Evolutionary conservation across 371 early-diverging fungal species (phyloP).

Genomic region (Mycotypha africana): DNA sequence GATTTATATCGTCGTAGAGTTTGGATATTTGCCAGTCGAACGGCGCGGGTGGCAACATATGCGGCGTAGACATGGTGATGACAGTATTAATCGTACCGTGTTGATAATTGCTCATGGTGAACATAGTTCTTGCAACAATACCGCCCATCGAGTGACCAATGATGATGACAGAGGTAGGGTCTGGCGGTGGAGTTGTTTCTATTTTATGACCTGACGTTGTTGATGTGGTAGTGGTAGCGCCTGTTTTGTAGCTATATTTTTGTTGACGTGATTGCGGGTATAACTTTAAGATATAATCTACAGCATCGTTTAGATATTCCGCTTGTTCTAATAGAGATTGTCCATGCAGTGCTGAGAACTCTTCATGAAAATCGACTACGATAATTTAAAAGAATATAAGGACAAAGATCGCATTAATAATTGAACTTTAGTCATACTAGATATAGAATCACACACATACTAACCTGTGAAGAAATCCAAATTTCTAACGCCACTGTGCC

Average conservation of each 20-base stretch:
- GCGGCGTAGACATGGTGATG: constrained; percentile 90
- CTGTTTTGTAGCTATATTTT: too few relatives aligned
- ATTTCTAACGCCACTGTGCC: constrained; percentile 34
- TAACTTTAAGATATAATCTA: constrained; percentile 73
- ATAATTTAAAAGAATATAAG: background rate
- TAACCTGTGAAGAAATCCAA: constrained; percentile 87
- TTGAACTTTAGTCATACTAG: too few relatives aligned
- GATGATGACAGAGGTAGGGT: constrained; percentile 73
- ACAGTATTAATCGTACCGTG: constrained; percentile 78
- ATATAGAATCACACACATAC: too few relatives aligned
- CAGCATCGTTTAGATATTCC: constrained; percentile 78
- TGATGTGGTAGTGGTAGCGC: too few relatives aligned
- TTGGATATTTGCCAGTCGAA: constrained; percentile 72
- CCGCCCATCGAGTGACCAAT: constrained; percentile 98
- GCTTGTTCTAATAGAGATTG: constrained; percentile 82
- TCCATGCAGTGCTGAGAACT: constrained; percentile 85
- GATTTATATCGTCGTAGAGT: constrained; percentile 71
- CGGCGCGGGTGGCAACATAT: constrained; percentile 78
- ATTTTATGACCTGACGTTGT: background rate
- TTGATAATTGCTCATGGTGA: constrained; percentile 69
- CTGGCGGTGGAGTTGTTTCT: constrained; percentile 23
- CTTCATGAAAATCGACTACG: constrained; percentile 86
- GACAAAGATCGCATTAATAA: background rate
- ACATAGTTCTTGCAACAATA: constrained; percentile 81
- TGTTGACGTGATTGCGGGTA: constrained; percentile 53